Base-by-base conservation (phyloP, 306 rosid genomes). In the Ormosia emarginata region DNA sequence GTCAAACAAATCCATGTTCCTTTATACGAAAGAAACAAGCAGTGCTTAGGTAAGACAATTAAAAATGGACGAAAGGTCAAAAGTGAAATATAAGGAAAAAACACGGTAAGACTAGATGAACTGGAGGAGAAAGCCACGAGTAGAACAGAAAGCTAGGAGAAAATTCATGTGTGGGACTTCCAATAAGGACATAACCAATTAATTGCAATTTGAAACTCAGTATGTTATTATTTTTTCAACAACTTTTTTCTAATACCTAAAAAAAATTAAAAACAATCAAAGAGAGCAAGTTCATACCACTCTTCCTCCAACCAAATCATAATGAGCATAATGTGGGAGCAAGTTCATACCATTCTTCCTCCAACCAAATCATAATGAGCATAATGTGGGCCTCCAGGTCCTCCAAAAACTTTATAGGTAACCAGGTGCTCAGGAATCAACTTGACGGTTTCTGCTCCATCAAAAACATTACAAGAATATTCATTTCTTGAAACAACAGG, bases 361-460 rank as follows among this genome's bases (percentile, higher is more conserved):
- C 99, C 99, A 77, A 96, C 98, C 88, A 96, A 90, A 90, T 96
- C 99, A 83, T 96, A 96, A 85, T 96, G 99, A 78, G 97, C 99
- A 77, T 96, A 96, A 87, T 93, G 99, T 81, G 99, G 92, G 77
- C 97, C 99, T 40, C 57, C 86, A 1, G 97, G 87, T 62, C 92
- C 85, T 85, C 99, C 99, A 80, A 92, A 86, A 66, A 91, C 62
- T 87, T 91, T 89, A 80, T 91, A 91, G 30, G 94, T 88, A 71
- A 87, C 97, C 75, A 96, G 87, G 86, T 96, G 92, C 85, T 85
- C 75, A 7, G 99, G 98, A 73, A 96, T 89, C 76, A 93, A 73
- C 85, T 92, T 96, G 52, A 80, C 88, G 6, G 98, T 96, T 50
- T 86, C 99, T 95, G 90, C 61, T 56, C 52, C 83, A 3, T 90